Percentiles rank a stretch among this genome's conserved stretches.
These are phyloP conservation scores for Gracilaria gracilis DNA, from an alignment of 23 red algal genomes.

Conservation along the genomic window DNA sequence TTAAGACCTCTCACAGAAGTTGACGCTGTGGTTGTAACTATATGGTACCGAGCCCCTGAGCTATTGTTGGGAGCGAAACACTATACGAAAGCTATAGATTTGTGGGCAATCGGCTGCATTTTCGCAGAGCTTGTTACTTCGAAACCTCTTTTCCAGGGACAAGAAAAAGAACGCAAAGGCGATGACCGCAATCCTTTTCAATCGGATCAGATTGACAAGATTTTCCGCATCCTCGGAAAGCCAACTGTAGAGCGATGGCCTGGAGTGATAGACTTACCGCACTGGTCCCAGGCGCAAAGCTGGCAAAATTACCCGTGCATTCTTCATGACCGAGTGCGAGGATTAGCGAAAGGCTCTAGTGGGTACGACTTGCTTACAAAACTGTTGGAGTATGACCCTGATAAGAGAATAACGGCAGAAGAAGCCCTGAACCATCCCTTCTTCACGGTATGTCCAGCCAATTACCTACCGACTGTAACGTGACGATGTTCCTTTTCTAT, in stretches of 20 bases:
- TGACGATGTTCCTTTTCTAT: not conserved
- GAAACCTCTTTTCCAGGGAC: slow-evolving; percentile 89
- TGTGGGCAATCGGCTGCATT: slow-evolving; percentile 95
- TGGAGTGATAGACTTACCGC: slow-evolving; percentile 60
- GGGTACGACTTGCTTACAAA: slow-evolving; percentile 79
- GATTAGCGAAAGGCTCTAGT: slow-evolving; percentile 36
- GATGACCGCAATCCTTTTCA: slow-evolving; percentile 91
- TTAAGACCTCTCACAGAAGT: slow-evolving; percentile 86
- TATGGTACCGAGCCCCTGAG: slow-evolving; percentile 86
- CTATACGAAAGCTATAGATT: slow-evolving; percentile 92
- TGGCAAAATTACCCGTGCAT: slow-evolving; percentile 69
- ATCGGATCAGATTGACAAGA: slow-evolving; percentile 92
- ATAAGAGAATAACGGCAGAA: slow-evolving; percentile 84
- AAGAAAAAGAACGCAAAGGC: slow-evolving; percentile 75
- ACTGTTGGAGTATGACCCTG: slow-evolving; percentile 87
- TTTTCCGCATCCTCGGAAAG: slow-evolving; percentile 88
- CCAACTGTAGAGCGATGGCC: slow-evolving; percentile 82
- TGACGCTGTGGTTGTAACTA: slow-evolving; percentile 88
- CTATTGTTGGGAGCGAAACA: slow-evolving; percentile 78
- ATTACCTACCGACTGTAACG: not conserved
- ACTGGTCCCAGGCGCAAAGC: slow-evolving; percentile 76
- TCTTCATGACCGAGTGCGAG: slow-evolving; percentile 78
- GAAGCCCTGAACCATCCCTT: slow-evolving; percentile 77
- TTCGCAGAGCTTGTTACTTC: slow-evolving; percentile 89
- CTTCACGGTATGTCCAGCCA: slow-evolving; percentile 68